Base-by-base conservation (phyloP, 768 basidiomycete species). In the Boletellus emodensis region DNA sequence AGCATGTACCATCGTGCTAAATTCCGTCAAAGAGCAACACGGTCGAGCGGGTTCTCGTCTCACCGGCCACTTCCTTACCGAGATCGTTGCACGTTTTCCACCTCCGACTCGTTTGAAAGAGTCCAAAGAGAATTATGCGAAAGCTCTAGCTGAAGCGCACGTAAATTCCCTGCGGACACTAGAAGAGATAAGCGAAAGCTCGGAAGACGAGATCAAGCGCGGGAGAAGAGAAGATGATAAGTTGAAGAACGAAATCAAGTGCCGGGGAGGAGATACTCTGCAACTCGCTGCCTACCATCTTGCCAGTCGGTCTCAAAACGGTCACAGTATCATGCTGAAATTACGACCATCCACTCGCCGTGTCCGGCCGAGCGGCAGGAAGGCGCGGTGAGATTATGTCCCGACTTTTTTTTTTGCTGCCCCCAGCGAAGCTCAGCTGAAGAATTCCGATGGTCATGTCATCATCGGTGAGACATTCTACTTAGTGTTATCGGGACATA, bases 1-100 rank as follows among this genome's bases (percentile, higher is more conserved):
- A 7, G 51, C 55, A 26, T 53, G 51, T n/a, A 57, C 59, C 22
- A 44, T 60, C n/a, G 45, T 61, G 9, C 44, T 53, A 17, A 60
- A 60, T 44, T 61, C 55, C 8, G 34, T 60, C 14, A 5, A 28
- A 14, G 42, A 49, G 20, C 54, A 57, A 15, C 26, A 33, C 3
- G 33, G 13, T 3, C 51, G 59, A 14, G 59, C 59, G 3, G 59
- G 59, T 14, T 46, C 46, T 9, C 59, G 45, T 3, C 49, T 60
- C 17, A 46, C 44, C 2, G 59, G 59, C 4, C 59, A 60, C 43
- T 60, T 61, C 47, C 49, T 54, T 2, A 46, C 36, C 7, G 44
- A 44, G 4, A 40, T 54, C n/a, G 26, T 26, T 6, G 53, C 45
- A n/a, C 53, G 49, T 44, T 54, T 54, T 20, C 53, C 41, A 0